These are phyloP conservation scores for Aspergillus costaricaensis DNA, from an alignment of 2,329 filamentous ascomycete species.

Conservation along the genomic window DNA sequence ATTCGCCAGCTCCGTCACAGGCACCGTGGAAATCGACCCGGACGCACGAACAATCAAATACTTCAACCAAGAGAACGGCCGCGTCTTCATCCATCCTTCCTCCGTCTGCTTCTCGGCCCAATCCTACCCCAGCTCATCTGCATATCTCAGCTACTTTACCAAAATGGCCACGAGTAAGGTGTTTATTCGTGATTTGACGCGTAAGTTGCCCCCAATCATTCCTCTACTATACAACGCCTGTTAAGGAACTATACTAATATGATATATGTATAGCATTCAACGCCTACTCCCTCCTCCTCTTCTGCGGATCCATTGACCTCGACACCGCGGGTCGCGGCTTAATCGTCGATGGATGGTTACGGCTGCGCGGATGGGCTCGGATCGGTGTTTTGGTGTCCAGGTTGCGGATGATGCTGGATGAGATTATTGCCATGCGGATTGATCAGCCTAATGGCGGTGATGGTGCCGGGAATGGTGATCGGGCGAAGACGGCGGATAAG, in stretches of 20 bases:
- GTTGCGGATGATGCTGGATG: slow-evolving; percentile 82
- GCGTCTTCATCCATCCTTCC: slow-evolving; percentile 90
- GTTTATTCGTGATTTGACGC: slow-evolving; percentile 87
- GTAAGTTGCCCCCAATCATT: slow-evolving; percentile 52
- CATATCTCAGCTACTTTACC: slow-evolving; percentile 85
- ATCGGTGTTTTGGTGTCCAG: slow-evolving; percentile 87
- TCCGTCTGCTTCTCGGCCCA: slow-evolving; percentile 84
- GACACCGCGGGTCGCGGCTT: slow-evolving; percentile 86
- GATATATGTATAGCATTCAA: slow-evolving; percentile 66
- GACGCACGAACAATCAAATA: slow-evolving; percentile 92
- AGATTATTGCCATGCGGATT: slow-evolving; percentile 76
- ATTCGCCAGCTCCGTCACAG: slow-evolving; percentile 81
- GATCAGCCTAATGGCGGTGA: slow-evolving; percentile 68
- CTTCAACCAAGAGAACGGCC: slow-evolving; percentile 79
- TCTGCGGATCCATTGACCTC: slow-evolving; percentile 79
- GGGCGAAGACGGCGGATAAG: slow-evolving; percentile 31
- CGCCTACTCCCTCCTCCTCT: slow-evolving; percentile 82
- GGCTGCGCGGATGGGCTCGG: slow-evolving; percentile 85
- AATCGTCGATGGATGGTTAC: slow-evolving; percentile 87
- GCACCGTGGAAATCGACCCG: slow-evolving; percentile 88
- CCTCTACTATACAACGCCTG: slow-evolving; percentile 25
- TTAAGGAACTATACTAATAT: neutral
- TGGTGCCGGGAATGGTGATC: slow-evolving; percentile 45
- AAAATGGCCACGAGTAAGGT: slow-evolving; percentile 92
- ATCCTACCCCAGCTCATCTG: slow-evolving; percentile 70